Evolutionary conservation across 2,329 filamentous ascomycete genomes (phyloP), one percentile per base, ranked within the genome.

Genomic region (Colletotrichum tamarilloi): DNA sequence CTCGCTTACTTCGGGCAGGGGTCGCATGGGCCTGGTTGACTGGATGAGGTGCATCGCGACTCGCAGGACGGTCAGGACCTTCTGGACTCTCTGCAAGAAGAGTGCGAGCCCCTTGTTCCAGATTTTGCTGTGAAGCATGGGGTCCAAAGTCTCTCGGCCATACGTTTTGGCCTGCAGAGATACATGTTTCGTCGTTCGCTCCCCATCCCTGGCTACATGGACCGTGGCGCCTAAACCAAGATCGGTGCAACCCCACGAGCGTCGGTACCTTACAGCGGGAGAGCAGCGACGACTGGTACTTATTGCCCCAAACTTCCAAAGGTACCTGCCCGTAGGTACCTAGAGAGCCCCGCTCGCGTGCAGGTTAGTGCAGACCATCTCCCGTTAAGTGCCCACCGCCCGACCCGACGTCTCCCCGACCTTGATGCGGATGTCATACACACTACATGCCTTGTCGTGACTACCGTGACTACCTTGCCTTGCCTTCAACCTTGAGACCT

Each of bases 11-110:
- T 58, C 46, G 32, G 46, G 59, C 42, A 67, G 63, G 67, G 68
- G 55, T 52, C 65, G 71, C 67, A 60, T 65, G 73, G 69, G 58
- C 65, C 46, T 62, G 74, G 67, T 66, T 67, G 53, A 76, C 69
- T 76, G 75, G 75, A 76, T 74, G 75, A 76, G 74, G 67, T 69
- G 67, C 73, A 72, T 75, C 68, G 42, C 42, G 71, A 60, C 30
- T 52, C 19, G 42, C 42, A 49, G 42, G 42, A n/a, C 42, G 9
- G 16, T 62, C 62, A 32, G 14, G 24, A 66, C 26, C 32, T 35
- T 35, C 32, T 35, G 32, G 32, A 35, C 32, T 35, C 32, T 65
- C 28, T 30, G 14, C 14, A n/a, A 26, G 30, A 32, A 30, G 52
- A 53, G 60, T 30, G 60, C 56, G n/a, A 69, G 67, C 71, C 71